Conservation (phyloP, 1,284 basidiomycete species). For the Sporisorium exsertum region DNA sequence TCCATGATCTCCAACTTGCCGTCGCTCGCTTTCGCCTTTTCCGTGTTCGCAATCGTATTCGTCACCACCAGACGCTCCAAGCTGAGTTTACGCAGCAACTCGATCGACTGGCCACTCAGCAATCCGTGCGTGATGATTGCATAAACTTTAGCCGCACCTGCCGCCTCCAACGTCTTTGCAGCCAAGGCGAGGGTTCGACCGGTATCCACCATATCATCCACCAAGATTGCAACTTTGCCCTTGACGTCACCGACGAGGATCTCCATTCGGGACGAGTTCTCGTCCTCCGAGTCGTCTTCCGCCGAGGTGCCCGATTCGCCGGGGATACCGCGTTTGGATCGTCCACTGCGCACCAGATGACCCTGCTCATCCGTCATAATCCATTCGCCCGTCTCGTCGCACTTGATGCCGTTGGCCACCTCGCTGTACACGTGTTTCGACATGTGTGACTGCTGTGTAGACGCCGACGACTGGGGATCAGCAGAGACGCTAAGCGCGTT, state of each 20-base stretch:
- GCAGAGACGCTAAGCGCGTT: slow-evolving; percentile 36
- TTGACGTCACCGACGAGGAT: slow-evolving; percentile 95
- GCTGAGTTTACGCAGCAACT: slow-evolving; percentile 80
- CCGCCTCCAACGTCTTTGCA: slow-evolving; percentile 84
- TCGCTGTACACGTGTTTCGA: slow-evolving; percentile 50
- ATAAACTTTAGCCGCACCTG: slow-evolving; percentile 88
- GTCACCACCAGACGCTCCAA: slow-evolving; percentile 89
- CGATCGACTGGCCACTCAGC: slow-evolving; percentile 85
- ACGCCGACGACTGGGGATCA: slow-evolving; percentile 19
- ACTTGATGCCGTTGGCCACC: slow-evolving; percentile 68
- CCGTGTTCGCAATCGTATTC: slow-evolving; percentile 79
- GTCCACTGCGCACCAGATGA: slow-evolving; percentile 56
- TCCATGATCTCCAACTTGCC: slow-evolving; percentile 77
- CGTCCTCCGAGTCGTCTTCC: slow-evolving; percentile 63
- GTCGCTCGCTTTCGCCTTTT: slow-evolving; percentile 71
- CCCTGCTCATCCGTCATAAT: slow-evolving; percentile 66
- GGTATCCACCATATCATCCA: slow-evolving; percentile 99
- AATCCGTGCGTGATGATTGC: slow-evolving; percentile 93
- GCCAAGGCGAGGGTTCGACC: slow-evolving; percentile 88
- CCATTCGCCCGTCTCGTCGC: slow-evolving; percentile 70
- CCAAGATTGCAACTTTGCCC: slow-evolving; percentile 88
- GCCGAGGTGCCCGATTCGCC: slow-evolving; percentile 22
- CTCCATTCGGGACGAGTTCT: slow-evolving; percentile 78
- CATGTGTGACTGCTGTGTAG: slow-evolving; percentile 12
- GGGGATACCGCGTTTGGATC: slow-evolving; percentile 27